Base-by-base conservation (phyloP, 2,329 filamentous ascomycete species). In the Lecanicillium sp. region DNA sequence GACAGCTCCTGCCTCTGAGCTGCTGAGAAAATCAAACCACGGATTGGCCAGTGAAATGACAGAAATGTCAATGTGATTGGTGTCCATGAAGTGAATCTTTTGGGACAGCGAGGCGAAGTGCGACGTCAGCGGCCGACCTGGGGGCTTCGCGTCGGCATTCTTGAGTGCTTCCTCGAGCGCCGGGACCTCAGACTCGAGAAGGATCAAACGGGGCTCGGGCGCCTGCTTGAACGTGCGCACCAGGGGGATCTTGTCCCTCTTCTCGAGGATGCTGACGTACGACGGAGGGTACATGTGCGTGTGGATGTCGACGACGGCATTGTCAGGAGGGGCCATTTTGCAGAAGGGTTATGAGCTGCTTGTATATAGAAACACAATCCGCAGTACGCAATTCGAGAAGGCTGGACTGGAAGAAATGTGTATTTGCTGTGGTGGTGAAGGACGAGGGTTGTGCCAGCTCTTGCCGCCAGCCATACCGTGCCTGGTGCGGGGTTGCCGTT, bases 21-120 rank as follows among this genome's bases (percentile, higher is more conserved):
- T 55, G 9, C 68, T 56, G 1, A 95, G 63, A 55, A 94, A 96
- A 61, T 96, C 89, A 3, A 96, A 73, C 89, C 89, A 96, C 0
- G 89, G 89, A 55, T 96, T 96, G 12, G 89, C 89, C 17, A 95
- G 77, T 1, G 86, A 92, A 46, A 96, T 79, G 36, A 95, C 84
- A 1, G 85, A 92, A 46, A 83, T 79, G 59, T 84, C 75, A 57
- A 96, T 95, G 38, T 67, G 67, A 62, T 96, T 89, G 13, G 71
- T 75, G 57, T 87, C 73, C 89, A 96, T 96, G 64, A 96, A 95
- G 35, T 77, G 71, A 12, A 95, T 71, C 55, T 95, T 96, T 50
- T 86, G 72, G 13, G 69, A 64, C 42, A 94, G 80, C 32, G 87
- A 85, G 45, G 81, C 86, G 68, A 90, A 96, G 52, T 89, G 85